A percentile compares a stretch with the other conserved stretches of the same genome.
These are phyloP conservation scores for Stramenopiles sp. DNA, from an alignment of 352 stramenopile species.

Conservation along the genomic window DNA sequence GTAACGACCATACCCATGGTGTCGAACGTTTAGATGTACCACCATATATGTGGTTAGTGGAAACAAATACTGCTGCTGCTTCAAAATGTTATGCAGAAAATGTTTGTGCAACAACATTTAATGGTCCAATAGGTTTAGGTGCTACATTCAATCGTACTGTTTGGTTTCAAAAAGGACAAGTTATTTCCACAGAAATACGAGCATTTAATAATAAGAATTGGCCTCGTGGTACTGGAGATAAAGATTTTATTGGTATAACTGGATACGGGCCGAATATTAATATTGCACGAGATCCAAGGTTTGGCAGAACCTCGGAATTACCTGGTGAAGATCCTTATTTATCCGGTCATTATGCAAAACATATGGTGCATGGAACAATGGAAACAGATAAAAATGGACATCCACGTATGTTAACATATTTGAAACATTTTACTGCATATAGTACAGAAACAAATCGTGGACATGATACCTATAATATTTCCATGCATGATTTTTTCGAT, in stretches of 20 bases:
- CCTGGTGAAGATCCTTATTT: conserved; percentile 73
- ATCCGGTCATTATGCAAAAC: conserved; percentile 61
- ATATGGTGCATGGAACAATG: conserved; percentile 50
- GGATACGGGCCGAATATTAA: conserved; percentile 87
- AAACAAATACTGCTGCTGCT: conserved; percentile 16
- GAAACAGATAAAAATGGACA: conserved; percentile 23
- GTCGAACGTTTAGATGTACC: conserved; percentile 32
- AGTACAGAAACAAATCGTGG: conserved; percentile 55
- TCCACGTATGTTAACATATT: conserved; percentile 55
- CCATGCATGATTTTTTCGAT: conserved; percentile 63
- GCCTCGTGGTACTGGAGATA: conserved; percentile 21
- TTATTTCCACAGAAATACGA: conserved; percentile 49
- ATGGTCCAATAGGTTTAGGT: conserved; percentile 59
- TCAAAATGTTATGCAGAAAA: conserved; percentile 36
- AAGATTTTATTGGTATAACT: conserved; percentile 35
- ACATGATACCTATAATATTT: conserved; percentile 36
- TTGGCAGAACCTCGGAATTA: conserved; percentile 74
- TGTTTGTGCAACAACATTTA: conserved; percentile 61
- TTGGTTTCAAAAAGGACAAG: conserved; percentile 51
- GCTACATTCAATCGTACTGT: conserved; percentile 55
- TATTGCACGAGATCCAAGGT: conserved; percentile 74
- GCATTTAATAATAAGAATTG: conserved; percentile 48
- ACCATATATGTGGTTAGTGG: conserved; percentile 40
- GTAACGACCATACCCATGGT: conserved; percentile 5
- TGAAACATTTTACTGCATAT: conserved; percentile 82